A percentile compares a stretch with the other conserved stretches of the same genome.
Evolutionary conservation across 495 filamentous ascomycete genomes (phyloP).

Genomic region (Neurospora africana): DNA sequence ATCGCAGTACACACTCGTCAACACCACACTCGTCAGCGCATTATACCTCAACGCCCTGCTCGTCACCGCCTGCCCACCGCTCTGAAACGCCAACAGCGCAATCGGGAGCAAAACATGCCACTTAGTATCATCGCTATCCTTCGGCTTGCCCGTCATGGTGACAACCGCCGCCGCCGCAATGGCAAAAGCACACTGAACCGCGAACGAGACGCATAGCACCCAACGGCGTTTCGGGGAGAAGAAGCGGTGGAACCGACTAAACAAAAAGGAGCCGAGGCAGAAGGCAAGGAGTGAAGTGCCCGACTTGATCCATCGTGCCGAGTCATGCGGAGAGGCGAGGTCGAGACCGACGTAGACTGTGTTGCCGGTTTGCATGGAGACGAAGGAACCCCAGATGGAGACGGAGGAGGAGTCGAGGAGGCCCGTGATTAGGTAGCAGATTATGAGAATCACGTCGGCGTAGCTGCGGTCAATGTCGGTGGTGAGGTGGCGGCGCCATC

Average conservation of each 20-base stretch:
- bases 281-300: constrained; percentile 53
- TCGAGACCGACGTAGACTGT: constrained; percentile 67
- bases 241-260: constrained; percentile 49
- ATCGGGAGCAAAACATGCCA: constrained; percentile 53
- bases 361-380: constrained; percentile 74
- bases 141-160: constrained; percentile 27
- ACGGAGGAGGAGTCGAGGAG: constrained; percentile 62
- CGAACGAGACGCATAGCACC: constrained; percentile 54
- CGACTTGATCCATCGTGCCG: constrained; percentile 56
- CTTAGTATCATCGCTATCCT: constrained; percentile 31
- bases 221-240: constrained; percentile 46
- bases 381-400: constrained; percentile 65
- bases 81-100: constrained; percentile 57
- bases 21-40: constrained; percentile 55
- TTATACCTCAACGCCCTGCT: constrained; percentile 54
- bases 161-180: constrained; percentile 49
- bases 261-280: constrained; percentile 55
- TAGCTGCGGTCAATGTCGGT: constrained; percentile 41
- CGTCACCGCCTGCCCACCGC: constrained; percentile 57
- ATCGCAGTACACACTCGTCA: constrained; percentile 65
- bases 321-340: constrained; percentile 40
- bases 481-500: constrained; percentile 33
- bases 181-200: constrained; percentile 41
- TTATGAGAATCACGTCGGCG: constrained; percentile 51
- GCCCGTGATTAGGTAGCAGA: constrained; percentile 63